Conservation (phyloP, 169 alveolate genomes). For the Plasmodium adleri region DNA sequence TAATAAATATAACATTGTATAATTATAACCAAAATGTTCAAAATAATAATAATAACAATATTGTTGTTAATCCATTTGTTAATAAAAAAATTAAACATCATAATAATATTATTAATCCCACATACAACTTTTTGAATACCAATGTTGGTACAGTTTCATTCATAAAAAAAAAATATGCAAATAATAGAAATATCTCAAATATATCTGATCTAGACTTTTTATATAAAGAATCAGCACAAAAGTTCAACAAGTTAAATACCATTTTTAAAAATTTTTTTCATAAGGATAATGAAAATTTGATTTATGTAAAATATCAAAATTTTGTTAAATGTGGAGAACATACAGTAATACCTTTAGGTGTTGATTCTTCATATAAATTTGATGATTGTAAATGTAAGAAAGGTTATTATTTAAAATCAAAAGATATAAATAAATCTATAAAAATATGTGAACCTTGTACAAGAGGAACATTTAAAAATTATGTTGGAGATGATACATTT, state of each 20-base stretch:
- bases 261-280: constrained; percentile 20
- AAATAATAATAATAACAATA: not conserved
- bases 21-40: constrained; percentile 6
- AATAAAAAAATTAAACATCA: not conserved
- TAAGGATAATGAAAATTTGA: constrained; percentile 10
- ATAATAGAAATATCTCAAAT: not conserved
- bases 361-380: constrained; percentile 83
- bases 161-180: not conserved
- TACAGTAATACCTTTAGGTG: constrained; percentile 88
- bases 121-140: not conserved
- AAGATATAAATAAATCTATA: constrained; percentile 19
- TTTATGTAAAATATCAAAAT: constrained; percentile 54
- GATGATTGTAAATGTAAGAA: constrained; percentile 89
- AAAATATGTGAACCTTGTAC: constrained; percentile 86
- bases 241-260: not conserved
- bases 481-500: constrained; percentile 86
- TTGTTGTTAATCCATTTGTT: not conserved
- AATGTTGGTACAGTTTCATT: not conserved
- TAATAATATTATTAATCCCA: not conserved
- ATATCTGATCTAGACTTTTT: not conserved
- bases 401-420: constrained; percentile 82
- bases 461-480: constrained; percentile 87
- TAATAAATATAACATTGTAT: constrained; percentile 15
- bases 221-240: not conserved
- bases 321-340: constrained; percentile 83